phyloP scores from a whole-genome alignment of 192 early-diverging fungal genomes.

The Cetraspora pellucida region DNA sequence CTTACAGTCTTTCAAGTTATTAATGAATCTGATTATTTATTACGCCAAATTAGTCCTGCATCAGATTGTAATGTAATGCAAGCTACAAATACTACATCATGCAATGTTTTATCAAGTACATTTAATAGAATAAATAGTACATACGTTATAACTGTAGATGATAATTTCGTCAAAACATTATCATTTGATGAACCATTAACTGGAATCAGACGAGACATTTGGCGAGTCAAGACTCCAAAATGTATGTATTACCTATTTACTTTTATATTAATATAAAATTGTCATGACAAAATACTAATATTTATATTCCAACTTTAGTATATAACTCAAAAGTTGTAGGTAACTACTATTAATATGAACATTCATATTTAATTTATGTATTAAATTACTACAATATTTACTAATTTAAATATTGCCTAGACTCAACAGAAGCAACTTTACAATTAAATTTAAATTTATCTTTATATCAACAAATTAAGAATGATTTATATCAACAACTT shows the following conservation, averaged over 20 bases:
- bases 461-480: background rate
- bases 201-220: background rate
- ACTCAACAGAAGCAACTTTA: background rate
- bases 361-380: no score
- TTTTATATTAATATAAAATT: background rate
- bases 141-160: background rate
- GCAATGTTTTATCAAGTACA: background rate
- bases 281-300: no score
- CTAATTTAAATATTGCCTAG: no score
- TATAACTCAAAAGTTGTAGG: no score
- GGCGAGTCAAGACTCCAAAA: background rate
- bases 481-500: background rate
- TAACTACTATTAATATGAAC: no score
- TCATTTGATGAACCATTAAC: background rate
- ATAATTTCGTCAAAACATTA: background rate
- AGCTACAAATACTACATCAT: background rate
- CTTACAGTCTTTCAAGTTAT: background rate
- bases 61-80: background rate
- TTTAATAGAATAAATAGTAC: slow-evolving; percentile 5
- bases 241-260: background rate
- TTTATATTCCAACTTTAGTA: no score
- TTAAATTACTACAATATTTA: no score
- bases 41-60: background rate
- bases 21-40: background rate
- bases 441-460: background rate